Evolutionary conservation across 768 basidiomycete genomes (phyloP), one percentile per base, ranked within the genome.

Genomic region (Flagelloscypha sp.): DNA sequence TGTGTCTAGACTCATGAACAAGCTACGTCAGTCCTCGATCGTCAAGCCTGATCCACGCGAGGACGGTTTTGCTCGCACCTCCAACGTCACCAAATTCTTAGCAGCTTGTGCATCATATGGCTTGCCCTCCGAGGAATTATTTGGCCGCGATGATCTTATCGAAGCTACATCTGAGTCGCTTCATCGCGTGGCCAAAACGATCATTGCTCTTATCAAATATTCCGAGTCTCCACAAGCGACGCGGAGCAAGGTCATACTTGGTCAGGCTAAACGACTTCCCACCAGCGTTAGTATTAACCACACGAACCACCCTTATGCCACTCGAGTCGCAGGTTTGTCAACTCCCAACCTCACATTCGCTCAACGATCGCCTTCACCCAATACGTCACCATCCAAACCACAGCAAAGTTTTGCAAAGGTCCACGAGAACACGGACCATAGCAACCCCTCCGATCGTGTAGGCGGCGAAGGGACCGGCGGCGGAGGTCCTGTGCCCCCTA

Each of bases 71-170:
- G 58, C 71, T 48, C 71, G 77, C 38, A 72, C 74, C 3, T 70
- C 73, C 24, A 92, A 92, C 49, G 65, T 84, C 16, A 77, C 82
- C 24, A 80, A 76, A 54, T 90, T 89, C 51, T 66, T 87, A 21
- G 80, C 82, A 3, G 75, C 81, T 1, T 86, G 80, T 43, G 69
- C 80, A 18, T 71, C 74, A 25, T 73, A 78, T 45, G 82, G 80
- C 3, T 57, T 87, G 17, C 51, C 68, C 24, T 56, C 70, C 17
- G 74, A 77, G 36, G 80, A 80, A 39, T 56, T 84, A 27, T 84
- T 87, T 51, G 65, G 70, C 28, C 66, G 67, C 3, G 79, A 84
- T 47, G 83, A 85, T 52, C 63, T 87, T 31, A 69, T 74, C 16
- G 73, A 79, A 47, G 67, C 62, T 18, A 68, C 71, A 8, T 58